Evolutionary conservation across 1,284 basidiomycete genomes (phyloP), one percentile per base, ranked within the genome.

Genomic region (Coniferiporia weirii): DNA sequence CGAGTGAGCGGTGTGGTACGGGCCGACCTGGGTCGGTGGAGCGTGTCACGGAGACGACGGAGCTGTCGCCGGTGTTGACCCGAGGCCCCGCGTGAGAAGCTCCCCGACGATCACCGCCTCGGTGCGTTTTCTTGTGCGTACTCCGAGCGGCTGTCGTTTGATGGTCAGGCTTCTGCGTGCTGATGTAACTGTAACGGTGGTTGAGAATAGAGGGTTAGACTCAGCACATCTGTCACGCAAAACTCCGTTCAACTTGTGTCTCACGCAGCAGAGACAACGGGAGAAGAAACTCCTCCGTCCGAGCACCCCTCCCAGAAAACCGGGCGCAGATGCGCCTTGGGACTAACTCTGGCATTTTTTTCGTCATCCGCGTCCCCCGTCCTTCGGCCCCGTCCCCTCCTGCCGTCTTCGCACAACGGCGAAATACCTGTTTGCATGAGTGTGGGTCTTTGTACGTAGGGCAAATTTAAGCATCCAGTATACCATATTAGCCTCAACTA

Each of bases 291-390:
- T 96, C 59, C 90, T 75, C 35, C 91, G 78, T 0, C 96, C 96
- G 7, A 99, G 80, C 59, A 99, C 73, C 83, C 84, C 77, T 95
- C 98, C 17, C 95, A 94, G 62, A 91, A 77, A 57, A 93, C 85
- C 95, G 98, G 88, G 98, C 95, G 15, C 96, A 82, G 66, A 97
- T 96, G 52, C 86, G 84, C 72, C 98, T 96, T 61, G n/a, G n/a
- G n/a, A n/a, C n/a, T n/a, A n/a, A n/a, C n/a, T n/a, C n/a, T n/a
- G n/a, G n/a, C n/a, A n/a, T n/a, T n/a, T n/a, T n/a, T n/a, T n/a
- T n/a, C n/a, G n/a, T n/a, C n/a, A n/a, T n/a, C n/a, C n/a, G n/a
- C n/a, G n/a, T n/a, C n/a, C n/a, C n/a, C n/a, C n/a, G n/a, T n/a
- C n/a, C n/a, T n/a, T n/a, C n/a, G n/a, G n/a, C n/a, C n/a, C n/a